Base-by-base conservation (phyloP, 2,329 filamentous ascomycete species). In the Dothideomycetes sp. region DNA sequence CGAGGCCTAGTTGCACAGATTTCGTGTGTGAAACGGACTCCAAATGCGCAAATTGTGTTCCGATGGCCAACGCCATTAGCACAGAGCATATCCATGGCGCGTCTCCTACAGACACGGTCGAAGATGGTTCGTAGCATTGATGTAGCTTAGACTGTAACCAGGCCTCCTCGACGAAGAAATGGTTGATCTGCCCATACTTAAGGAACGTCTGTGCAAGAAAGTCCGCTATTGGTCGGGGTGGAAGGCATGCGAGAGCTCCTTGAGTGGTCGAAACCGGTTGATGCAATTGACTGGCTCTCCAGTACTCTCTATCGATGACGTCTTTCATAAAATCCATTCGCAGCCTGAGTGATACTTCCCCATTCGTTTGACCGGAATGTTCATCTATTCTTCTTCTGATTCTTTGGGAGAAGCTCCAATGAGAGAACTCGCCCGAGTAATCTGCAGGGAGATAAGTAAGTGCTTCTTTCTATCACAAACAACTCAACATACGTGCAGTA, bases 381-480 rank as follows among this genome's bases (percentile, higher is more conserved):
- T 27, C 15, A 31, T 64, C 61, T 10, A 65, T 63, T 31, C 65
- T 62, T 31, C 56, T 55, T 33, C 59, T 52, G 31, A 66, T 61
- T 37, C 63, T 60, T 55, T 60, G 59, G 3, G 62, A 64, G 39
- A 66, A 65, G 38, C 62, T 65, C 40, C 64, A 49, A 37, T 65
- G 64, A 7, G 60, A 64, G 38, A 65, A 65, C 44, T 66, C 63
- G 15, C 63, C 63, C 3, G 63, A 66, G 45, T 66, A 66, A 43
- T 66, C 61, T 62, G 39, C 15, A 11, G 14, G 8, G 33, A 31
- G 7, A 24, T n/a, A 39, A 30, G 12, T 32, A 12, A 19, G n/a
- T 30, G 22, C 29, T 31, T n/a, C n/a, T n/a, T n/a, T n/a, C n/a
- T n/a, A n/a, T n/a, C n/a, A n/a, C n/a, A n/a, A n/a, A n/a, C n/a